A percentile compares a stretch with the other conserved stretches of the same genome.
Conservation (phyloP, 306 rosid species). For the Malus asiatica region DNA sequence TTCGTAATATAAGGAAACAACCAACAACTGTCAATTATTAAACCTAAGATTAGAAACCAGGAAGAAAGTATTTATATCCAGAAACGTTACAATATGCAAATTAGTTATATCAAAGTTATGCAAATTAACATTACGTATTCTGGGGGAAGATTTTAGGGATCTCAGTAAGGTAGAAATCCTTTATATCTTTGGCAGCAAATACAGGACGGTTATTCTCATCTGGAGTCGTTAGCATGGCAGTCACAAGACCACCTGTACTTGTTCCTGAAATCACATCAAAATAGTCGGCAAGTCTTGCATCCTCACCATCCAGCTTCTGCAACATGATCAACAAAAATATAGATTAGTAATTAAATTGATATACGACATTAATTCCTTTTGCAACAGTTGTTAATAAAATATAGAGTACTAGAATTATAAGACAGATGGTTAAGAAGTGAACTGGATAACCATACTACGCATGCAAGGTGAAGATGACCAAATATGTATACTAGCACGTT, state of each 20-base stretch:
- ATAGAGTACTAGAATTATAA: not conserved
- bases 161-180: constrained; percentile 43
- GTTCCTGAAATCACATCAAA: constrained; percentile 66
- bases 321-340: not conserved
- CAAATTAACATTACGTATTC: constrained; percentile 10
- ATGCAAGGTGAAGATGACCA: not conserved
- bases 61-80: not conserved
- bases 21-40: constrained; percentile 14
- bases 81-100: not conserved
- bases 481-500: not conserved
- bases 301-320: constrained; percentile 57
- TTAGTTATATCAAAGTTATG: not conserved
- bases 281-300: constrained; percentile 54
- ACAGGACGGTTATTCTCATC: constrained; percentile 53
- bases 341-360: not conserved
- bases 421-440: not conserved
- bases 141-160: constrained; percentile 59
- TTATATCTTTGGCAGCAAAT: constrained; percentile 55
- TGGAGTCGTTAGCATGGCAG: constrained; percentile 58
- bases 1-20: not conserved
- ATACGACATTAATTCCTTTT: not conserved
- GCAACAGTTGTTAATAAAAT: not conserved
- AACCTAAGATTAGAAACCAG: not conserved
- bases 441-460: not conserved
- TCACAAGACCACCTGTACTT: constrained; percentile 60